Base-by-base conservation (phyloP, 352 stramenopile genomes). In the Peronospora destructor region DNA sequence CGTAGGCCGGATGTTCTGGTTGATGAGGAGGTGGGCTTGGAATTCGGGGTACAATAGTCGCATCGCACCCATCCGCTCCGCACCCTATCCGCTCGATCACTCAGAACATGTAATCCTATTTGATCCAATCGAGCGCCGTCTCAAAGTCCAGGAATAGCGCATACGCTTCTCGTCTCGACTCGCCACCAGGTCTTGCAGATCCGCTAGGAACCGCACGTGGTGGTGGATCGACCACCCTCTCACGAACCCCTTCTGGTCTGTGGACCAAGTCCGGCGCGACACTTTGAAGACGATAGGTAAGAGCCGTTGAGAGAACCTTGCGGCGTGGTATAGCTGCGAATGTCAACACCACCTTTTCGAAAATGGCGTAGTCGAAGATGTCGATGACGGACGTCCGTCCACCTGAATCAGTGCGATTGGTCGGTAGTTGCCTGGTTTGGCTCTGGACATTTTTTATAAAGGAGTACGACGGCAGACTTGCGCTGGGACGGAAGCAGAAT, bases 371-470 rank as follows among this genome's bases (percentile, higher is more conserved):
- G n/a, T n/a, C n/a, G n/a, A n/a, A n/a, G n/a, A n/a, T n/a, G n/a
- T n/a, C n/a, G n/a, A n/a, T n/a, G n/a, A n/a, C n/a, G n/a, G n/a
- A n/a, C n/a, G n/a, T 6, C 25, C 28, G 14, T 48, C 13, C 4
- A 60, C 45, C 9, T 16, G 44, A 11, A 60, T 45, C 12, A 60
- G 16, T 4, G 33, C 10, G 21, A 60, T 54, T 0, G 39, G 45
- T 7, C 30, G 32, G 26, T 30, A 54, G 5, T 54, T 60, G 0
- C 23, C 45, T 2, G 26, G 45, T 6, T 44, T 33, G 0, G 37
- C 14, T 23, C 29, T 34, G 1, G 33, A 30, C 28, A 28, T 16
- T 53, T 59, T 16, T 59, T 49, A 21, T 45, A 41, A 28, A 53
- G 4, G 49, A 12, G 2, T 29, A 29, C 11, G 49, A n/a, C n/a